Percentiles rank a stretch among this genome's conserved stretches.
Evolutionary conservation across 805 yeast species (phyloP).

Genomic region (Ogataea trehaloabstinens): DNA sequence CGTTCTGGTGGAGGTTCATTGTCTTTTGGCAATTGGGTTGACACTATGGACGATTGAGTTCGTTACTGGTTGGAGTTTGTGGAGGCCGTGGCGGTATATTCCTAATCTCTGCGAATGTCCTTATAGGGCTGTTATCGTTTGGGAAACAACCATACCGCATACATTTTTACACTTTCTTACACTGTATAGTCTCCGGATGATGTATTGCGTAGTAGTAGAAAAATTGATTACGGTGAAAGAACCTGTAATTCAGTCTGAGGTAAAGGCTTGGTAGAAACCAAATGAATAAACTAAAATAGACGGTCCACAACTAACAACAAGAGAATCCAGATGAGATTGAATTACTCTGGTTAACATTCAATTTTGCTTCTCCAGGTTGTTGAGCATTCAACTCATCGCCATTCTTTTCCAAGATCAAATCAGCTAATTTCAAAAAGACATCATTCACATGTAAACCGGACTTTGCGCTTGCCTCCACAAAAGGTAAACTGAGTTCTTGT

Average conservation of each 20-base stretch:
- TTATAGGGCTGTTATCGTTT: slow-evolving; percentile 86
- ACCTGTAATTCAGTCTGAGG: no score
- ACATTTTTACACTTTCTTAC: slow-evolving; percentile 43
- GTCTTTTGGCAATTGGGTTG: slow-evolving; percentile 10
- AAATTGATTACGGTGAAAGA: background rate
- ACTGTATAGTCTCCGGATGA: background rate
- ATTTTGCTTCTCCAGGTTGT: slow-evolving; percentile 18
- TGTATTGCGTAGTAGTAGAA: background rate
- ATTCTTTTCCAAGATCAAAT: slow-evolving; percentile 78
- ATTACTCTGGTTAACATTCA: slow-evolving; percentile 27
- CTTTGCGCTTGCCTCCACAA: slow-evolving; percentile 95
- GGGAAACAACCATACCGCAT: slow-evolving; percentile 99
- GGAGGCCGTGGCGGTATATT: slow-evolving; percentile 85
- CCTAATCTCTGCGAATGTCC: slow-evolving; percentile 98
- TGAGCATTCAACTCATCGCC: slow-evolving; percentile 37
- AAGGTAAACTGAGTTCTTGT: slow-evolving; percentile 80
- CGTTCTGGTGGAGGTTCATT: slow-evolving; percentile 36
- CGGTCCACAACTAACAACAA: slow-evolving; percentile 23
- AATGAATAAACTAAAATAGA: background rate
- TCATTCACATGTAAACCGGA: slow-evolving; percentile 89
- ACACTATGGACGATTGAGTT: slow-evolving; percentile 53
- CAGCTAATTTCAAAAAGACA: slow-evolving; percentile 85
- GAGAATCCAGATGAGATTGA: slow-evolving; percentile 19
- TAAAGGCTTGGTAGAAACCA: no score
- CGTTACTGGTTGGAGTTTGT: slow-evolving; percentile 50